These are phyloP conservation scores for Ganoderma multipileum DNA, from an alignment of 1,284 basidiomycete genomes.

Conservation along the genomic window DNA sequence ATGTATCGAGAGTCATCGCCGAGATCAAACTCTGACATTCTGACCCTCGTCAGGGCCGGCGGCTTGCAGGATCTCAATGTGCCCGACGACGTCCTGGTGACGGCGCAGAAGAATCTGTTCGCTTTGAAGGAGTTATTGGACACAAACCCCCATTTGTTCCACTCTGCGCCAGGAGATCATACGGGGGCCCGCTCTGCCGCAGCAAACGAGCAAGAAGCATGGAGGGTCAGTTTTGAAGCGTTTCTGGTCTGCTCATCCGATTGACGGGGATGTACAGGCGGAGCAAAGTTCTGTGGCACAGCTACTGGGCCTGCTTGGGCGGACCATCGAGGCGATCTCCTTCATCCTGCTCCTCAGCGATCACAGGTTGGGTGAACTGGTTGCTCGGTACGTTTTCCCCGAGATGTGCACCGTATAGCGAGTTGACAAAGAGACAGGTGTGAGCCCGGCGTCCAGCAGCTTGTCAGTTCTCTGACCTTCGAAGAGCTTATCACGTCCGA, in stretches of 20 bases:
- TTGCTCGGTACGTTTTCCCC: constrained; percentile 68
- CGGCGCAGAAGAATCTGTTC: constrained; percentile 81
- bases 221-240: constrained; percentile 62
- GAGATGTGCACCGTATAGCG: constrained; percentile 5
- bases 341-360: constrained; percentile 94
- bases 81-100: constrained; percentile 67
- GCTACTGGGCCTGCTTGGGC: constrained; percentile 75
- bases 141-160: constrained; percentile 81
- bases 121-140: constrained; percentile 80
- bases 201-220: constrained; percentile 78
- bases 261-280: constrained; percentile 50
- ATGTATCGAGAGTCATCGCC: constrained; percentile 27
- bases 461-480: constrained; percentile 77
- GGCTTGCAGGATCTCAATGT: constrained; percentile 64
- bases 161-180: constrained; percentile 74
- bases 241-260: constrained; percentile 2
- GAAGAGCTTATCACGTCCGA: constrained; percentile 86
- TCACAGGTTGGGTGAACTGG: constrained; percentile 88
- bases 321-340: constrained; percentile 91
- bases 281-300: constrained; percentile 85
- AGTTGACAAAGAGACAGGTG: constrained; percentile 53
- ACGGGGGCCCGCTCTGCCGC: constrained; percentile 58
- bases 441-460: constrained; percentile 70
- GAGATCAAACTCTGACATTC: not conserved
- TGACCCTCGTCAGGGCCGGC: constrained; percentile 23